Base-by-base conservation (phyloP, 2,329 filamentous ascomycete genomes). In the Ophiostoma quercus region DNA sequence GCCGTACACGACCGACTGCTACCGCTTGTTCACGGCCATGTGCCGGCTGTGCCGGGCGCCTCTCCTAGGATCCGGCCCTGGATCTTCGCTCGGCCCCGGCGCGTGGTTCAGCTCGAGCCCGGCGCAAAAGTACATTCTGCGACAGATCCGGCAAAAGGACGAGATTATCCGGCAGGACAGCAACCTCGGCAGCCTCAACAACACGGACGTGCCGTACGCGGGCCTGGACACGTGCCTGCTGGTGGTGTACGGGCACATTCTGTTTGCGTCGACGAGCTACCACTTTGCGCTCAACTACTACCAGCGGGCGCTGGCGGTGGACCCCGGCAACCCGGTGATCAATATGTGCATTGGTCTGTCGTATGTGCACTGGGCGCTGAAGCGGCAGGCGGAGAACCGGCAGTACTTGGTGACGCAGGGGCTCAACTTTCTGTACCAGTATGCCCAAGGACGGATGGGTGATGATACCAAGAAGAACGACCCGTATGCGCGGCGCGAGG, bases 141-240 rank as follows among this genome's bases (percentile, higher is more conserved):
- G 95, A 4, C 92, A 96, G 79, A 92, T 99, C 79, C 96, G 96
- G 78, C 88, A 88, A 3, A 91, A 96, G 82, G 95, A 99, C 78
- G 90, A 86, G 73, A 81, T 82, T 4, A 82, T 91, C 66, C 88
- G 94, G 4, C 92, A 95, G 79, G 91, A 22, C 97, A 79, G 95
- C 96, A 78, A n/a, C 2, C 88, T 88, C 2, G 91, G 96, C 81
- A 62, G 57, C 12, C n/a, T 22, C 51, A 25, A 22, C 25, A 25
- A 22, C 32, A 39, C 22, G 16, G 62, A 22, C 62, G 9, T 8
- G 6, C 14, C 37, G 39, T 43, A 47, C 94, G 97, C 77, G 69
- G 78, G 73, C 16, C 83, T 96, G 72, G 94, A 98, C 77, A 86
- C 93, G 8, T 90, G 90, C 34, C 83, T 98, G 11, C 84, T 99